Evolutionary conservation across 306 rosid species (phyloP).

Genomic region (Fragaria vesca): DNA sequence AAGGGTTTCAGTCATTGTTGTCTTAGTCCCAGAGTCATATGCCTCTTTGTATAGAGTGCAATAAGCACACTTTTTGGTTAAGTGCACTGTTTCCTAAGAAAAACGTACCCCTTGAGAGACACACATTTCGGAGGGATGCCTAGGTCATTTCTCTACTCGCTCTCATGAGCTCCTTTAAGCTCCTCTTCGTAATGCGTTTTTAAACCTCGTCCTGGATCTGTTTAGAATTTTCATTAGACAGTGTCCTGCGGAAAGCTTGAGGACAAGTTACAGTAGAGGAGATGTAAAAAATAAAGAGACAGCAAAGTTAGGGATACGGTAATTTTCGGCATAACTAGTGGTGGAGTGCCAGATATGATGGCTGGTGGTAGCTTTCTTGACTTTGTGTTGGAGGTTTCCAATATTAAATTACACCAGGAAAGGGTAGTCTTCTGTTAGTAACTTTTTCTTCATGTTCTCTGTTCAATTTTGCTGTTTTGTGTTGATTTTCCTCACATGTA

Average conservation of each 20-base stretch:
- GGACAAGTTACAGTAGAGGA: neutral
- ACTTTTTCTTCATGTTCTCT: neutral
- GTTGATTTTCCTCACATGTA: neutral
- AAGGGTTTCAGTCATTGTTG: neutral
- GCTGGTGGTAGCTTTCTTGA: neutral
- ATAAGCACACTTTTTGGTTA: neutral
- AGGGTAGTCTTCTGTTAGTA: neutral
- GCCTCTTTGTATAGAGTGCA: neutral
- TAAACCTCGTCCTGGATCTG: neutral
- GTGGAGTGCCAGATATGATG: neutral
- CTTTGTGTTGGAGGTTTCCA: neutral
- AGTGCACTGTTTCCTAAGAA: neutral
- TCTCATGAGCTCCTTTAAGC: neutral
- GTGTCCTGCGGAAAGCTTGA: neutral
- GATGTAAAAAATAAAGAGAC: neutral
- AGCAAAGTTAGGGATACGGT: neutral
- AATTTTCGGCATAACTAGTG: neutral
- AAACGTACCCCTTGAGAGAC: neutral
- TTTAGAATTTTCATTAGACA: neutral
- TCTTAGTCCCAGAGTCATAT: neutral
- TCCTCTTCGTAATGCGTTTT: neutral
- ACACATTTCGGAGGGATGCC: neutral
- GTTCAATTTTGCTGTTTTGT: neutral
- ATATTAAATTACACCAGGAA: neutral
- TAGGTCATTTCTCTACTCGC: neutral